Conservation (phyloP, 2,329 filamentous ascomycete genomes). For the Fusarium sp. region DNA sequence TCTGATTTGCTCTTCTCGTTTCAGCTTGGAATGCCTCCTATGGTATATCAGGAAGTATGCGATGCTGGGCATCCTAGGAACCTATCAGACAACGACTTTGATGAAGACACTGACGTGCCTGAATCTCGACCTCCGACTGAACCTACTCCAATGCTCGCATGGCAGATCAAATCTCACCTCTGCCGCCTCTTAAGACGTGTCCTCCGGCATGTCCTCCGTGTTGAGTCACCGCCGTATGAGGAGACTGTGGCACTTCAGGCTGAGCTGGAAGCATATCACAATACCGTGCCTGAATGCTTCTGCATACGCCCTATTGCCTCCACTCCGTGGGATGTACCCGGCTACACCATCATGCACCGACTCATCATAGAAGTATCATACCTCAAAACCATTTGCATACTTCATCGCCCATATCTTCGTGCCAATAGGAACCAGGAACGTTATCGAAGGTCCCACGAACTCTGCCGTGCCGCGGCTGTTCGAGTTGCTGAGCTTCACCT, state of each 20-base stretch:
- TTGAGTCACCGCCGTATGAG: constrained; percentile 52
- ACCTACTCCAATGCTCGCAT: constrained; percentile 57
- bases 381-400: constrained; percentile 61
- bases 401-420: constrained; percentile 62
- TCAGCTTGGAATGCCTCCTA: constrained; percentile 65
- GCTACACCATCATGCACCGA: constrained; percentile 61
- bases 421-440: constrained; percentile 53
- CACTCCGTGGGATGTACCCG: constrained; percentile 58
- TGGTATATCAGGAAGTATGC: constrained; percentile 59
- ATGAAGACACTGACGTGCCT: constrained; percentile 59
- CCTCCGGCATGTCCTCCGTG: constrained; percentile 56
- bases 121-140: constrained; percentile 57
- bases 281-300: constrained; percentile 54
- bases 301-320: constrained; percentile 56
- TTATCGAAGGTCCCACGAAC: constrained; percentile 55
- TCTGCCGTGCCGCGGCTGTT: constrained; percentile 58
- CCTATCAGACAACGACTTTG: constrained; percentile 63
- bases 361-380: constrained; percentile 62
- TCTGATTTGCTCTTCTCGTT: constrained; percentile 63
- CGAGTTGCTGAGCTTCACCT: constrained; percentile 59
- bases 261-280: constrained; percentile 54
- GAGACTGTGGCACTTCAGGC: constrained; percentile 53
- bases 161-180: constrained; percentile 57
- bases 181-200: constrained; percentile 58
- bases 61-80: constrained; percentile 61